Percentiles rank a stretch among this genome's conserved stretches.
phyloP scores from a whole-genome alignment of 768 basidiomycete genomes.

The Rhodotorula babjevae region DNA sequence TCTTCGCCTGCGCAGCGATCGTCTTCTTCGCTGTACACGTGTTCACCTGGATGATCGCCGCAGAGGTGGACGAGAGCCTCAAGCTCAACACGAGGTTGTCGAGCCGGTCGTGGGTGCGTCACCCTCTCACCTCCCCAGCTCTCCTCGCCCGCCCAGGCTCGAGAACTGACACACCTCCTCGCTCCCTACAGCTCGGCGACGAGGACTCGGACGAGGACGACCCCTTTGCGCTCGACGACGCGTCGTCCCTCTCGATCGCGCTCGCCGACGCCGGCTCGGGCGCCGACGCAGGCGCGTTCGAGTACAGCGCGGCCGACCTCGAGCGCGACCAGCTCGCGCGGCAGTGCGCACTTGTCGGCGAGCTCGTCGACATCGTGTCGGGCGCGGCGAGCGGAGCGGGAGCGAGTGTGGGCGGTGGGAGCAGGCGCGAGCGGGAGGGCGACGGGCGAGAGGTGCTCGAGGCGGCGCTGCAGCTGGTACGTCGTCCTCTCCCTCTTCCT shows the following conservation, averaged over 20 bases:
- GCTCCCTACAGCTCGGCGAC: conserved; percentile 59
- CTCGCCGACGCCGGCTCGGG: no score
- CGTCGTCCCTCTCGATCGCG: neutral
- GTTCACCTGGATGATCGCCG: neutral
- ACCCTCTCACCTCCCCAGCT: neutral
- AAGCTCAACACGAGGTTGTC: conserved; percentile 81
- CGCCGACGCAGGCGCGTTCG: conserved; percentile 47
- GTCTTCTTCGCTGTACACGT: no score
- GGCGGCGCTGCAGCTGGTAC: conserved; percentile 79
- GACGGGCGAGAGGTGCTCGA: conserved; percentile 70
- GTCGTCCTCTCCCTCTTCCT: conserved; percentile 40
- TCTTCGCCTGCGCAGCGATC: no score
- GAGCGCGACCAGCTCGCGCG: conserved; percentile 90
- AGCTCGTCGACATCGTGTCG: conserved; percentile 73
- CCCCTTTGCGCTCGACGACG: conserved; percentile 84
- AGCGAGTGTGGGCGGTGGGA: no score
- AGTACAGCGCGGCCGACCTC: conserved; percentile 75
- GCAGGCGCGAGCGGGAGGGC: conserved; percentile 54
- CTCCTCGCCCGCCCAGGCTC: neutral
- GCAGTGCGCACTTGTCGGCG: conserved; percentile 71
- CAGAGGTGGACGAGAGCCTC: conserved; percentile 57
- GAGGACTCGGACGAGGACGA: conserved; percentile 86
- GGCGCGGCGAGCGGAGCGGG: no score
- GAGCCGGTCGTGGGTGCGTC: conserved; percentile 77
- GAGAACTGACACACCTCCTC: conserved; percentile 1